These are phyloP conservation scores for Nicotiana paniculata DNA, from an alignment of 257 asterid species.

Conservation along the genomic window DNA sequence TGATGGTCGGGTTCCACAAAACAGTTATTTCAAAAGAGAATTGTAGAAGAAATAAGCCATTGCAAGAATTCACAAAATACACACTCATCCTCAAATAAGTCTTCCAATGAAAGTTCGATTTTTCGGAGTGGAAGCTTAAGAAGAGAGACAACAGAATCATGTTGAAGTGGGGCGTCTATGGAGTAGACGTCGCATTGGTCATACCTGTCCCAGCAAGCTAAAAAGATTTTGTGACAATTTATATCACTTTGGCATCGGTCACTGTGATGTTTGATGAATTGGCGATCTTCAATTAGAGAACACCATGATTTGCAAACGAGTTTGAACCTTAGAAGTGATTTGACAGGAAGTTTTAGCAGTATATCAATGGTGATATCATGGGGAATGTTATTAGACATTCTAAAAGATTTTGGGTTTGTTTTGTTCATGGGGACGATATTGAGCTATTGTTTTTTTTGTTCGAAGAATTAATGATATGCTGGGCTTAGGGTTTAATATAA, in stretches of 20 bases:
- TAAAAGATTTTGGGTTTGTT: too few species aligned
- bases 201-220: neutral
- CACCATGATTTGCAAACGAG: neutral
- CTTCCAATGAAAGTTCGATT: neutral
- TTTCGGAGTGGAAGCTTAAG: too few species aligned
- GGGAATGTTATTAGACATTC: neutral
- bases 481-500: too few species aligned
- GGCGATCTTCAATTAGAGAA: too few species aligned
- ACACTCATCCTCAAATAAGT: too few species aligned
- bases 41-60: neutral
- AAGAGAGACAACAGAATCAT: neutral
- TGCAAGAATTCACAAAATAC: neutral
- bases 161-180: neutral
- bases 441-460: too few species aligned
- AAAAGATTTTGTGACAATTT: neutral
- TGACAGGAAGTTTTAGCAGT: neutral
- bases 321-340: constrained; percentile 4
- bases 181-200: neutral
- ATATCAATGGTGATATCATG: neutral
- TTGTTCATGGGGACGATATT: too few species aligned
- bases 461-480: too few species aligned
- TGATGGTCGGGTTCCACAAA: neutral
- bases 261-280: neutral
- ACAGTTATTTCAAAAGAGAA: neutral
- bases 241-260: neutral